These are phyloP conservation scores for Neofusicoccum ribis DNA, from an alignment of 2,329 filamentous ascomycete genomes.

Conservation along the genomic window DNA sequence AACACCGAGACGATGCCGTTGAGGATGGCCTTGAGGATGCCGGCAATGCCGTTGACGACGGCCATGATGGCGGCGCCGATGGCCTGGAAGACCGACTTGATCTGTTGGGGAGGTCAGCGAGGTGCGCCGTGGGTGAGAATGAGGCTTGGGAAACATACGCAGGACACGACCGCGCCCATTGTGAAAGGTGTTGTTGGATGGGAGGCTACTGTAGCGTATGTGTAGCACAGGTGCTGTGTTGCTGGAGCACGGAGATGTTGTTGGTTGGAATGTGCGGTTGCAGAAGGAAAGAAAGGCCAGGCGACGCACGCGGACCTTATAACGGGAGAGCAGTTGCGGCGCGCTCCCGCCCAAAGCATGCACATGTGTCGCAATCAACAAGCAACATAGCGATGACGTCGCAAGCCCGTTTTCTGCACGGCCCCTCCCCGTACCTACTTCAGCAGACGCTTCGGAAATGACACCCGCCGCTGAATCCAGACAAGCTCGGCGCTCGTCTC, in stretches of 20 bases:
- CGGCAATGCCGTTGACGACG: slow-evolving; percentile 48
- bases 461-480: not conserved
- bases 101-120: slow-evolving; percentile 33
- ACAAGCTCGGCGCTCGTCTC: slow-evolving; percentile 1
- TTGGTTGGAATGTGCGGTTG: not conserved
- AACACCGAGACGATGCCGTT: slow-evolving; percentile 52
- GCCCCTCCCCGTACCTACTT: too few relatives aligned
- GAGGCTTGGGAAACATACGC: slow-evolving; percentile 60
- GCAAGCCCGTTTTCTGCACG: not conserved
- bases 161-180: slow-evolving; percentile 84
- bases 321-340: not conserved
- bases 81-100: slow-evolving; percentile 46
- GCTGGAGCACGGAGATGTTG: not conserved
- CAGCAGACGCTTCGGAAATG: not conserved
- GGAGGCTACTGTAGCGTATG: not conserved
- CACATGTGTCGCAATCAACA: not conserved
- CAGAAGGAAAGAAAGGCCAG: not conserved
- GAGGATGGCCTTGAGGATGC: slow-evolving; percentile 49
- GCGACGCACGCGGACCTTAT: slow-evolving; percentile 6
- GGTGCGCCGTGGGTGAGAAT: not conserved
- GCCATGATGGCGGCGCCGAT: slow-evolving; percentile 50
- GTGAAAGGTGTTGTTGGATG: slow-evolving; percentile 36
- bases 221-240: not conserved
- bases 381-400: slow-evolving; percentile 10
- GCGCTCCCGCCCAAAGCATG: not conserved